Conservation (phyloP, 2,329 filamentous ascomycete genomes). For the Aspergillus carbonarius region DNA sequence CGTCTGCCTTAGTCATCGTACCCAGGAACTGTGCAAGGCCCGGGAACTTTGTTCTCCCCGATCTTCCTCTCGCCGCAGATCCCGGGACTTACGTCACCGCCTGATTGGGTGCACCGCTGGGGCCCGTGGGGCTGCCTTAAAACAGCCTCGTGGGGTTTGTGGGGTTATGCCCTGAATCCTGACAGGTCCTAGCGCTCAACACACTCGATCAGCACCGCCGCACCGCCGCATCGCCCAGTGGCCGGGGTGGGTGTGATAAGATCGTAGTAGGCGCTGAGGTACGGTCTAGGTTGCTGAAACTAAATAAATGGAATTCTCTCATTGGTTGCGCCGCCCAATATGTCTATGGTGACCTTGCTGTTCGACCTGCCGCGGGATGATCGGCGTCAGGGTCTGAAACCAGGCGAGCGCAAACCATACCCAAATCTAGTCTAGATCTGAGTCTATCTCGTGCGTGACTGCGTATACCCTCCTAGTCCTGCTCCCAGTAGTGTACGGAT, state of each 20-base stretch:
- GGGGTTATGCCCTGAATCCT: constrained; percentile 23
- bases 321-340: background rate
- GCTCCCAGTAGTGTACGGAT: background rate
- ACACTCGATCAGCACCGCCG: background rate
- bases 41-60: constrained; percentile 15
- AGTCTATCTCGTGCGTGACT: constrained; percentile 2
- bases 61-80: constrained; percentile 20
- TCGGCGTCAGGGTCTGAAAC: constrained; percentile 15
- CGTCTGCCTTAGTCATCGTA: constrained; percentile 12
- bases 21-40: constrained; percentile 16
- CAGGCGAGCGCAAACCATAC: background rate
- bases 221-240: background rate
- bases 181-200: constrained; percentile 16
- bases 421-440: constrained; percentile 9
- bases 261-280: background rate
- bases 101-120: constrained; percentile 4
- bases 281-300: background rate
- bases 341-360: background rate
- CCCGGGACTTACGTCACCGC: constrained; percentile 5
- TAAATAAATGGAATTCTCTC: background rate
- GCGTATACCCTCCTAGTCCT: background rate
- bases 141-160: constrained; percentile 25
- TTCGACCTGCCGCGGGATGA: constrained; percentile 8
- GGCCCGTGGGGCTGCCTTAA: constrained; percentile 17
- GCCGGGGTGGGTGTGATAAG: background rate